Base-by-base conservation (phyloP, 148 eudicot genomes). In the Euryodendron excelsum region DNA sequence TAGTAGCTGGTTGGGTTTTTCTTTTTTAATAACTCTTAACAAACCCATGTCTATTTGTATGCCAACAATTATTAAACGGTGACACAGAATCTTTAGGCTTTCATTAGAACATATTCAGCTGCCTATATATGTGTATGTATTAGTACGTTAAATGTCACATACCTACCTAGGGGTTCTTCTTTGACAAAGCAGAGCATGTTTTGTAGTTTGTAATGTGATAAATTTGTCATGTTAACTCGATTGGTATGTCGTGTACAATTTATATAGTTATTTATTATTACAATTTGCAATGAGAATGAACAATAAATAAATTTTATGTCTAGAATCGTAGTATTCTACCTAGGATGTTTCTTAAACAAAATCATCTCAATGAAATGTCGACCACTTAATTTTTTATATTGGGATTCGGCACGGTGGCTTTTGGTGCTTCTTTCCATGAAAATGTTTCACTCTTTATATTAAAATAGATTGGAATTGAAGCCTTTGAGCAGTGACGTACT, bases 321-420 rank as follows among this genome's bases (percentile, higher is more conserved):
- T 17, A 25, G 68, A 62, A 61, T 62, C 9, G 17, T 72, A 21
- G 30, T 18, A 31, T 59, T 45, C 48, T 60, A 45, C 59, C 73
- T 25, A 5, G 74, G 60, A 30, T 71, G 75, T 72, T 78, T 58
- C 74, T 69, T 33, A 33, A 30, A 59, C 45, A 78, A 33, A 27
- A 30, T 33, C 39, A 25, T 60, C 28, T 31, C 18, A 60, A 1
- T 50, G 23, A 77, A 52, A 47, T 36, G 47, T 66, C 50, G 52
- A 66, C 50, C 31, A 23, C 20, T n/a, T 52, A 3, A 18, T 66
- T 77, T 58, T 37, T 11, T 11, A n/a, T n/a, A n/a, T 39, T 39
- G 3, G 44, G 44, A 39, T 39, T 39, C 6, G 44, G 44, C n/a
- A n/a, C n/a, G n/a, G 44, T 39, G 44, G 44, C 44, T 45, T 55